A percentile compares a stretch with the other conserved stretches of the same genome.
Conservation (phyloP, 2,329 filamentous ascomycete genomes). For the Chaetomium sp. region DNA sequence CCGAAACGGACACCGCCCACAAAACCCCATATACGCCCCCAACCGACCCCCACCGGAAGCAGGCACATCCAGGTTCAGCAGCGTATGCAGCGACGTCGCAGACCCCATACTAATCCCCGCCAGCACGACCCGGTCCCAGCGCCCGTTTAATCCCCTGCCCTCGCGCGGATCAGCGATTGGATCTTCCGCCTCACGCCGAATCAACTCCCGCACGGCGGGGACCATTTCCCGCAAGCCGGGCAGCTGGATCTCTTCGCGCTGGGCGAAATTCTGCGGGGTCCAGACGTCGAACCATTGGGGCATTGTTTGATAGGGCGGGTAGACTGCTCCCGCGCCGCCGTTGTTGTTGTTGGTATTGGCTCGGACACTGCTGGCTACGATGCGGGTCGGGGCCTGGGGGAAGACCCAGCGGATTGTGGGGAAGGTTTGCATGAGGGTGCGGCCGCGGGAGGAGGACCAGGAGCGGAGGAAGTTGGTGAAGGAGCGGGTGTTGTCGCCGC, state of each 20-base stretch:
- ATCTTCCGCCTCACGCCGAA: slow-evolving; percentile 30
- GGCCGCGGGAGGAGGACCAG: slow-evolving; percentile 28
- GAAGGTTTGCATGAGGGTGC: slow-evolving; percentile 33
- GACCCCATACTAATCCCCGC: slow-evolving; percentile 43
- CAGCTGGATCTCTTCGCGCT: slow-evolving; percentile 38
- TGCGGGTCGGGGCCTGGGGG: slow-evolving; percentile 34
- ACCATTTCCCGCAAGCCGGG: slow-evolving; percentile 36
- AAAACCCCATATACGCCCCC: slow-evolving; percentile 35
- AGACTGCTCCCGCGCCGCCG: neutral
- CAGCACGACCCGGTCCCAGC: slow-evolving; percentile 35
- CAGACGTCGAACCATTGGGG: slow-evolving; percentile 47
- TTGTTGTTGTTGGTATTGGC: slow-evolving; percentile 1
- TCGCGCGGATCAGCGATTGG: no score
- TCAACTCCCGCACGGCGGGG: slow-evolving; percentile 26
- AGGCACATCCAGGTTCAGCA: slow-evolving; percentile 32
- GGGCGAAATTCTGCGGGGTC: slow-evolving; percentile 34
- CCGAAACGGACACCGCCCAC: slow-evolving; percentile 32
- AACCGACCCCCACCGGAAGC: slow-evolving; percentile 14
- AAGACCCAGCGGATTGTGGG: slow-evolving; percentile 46
- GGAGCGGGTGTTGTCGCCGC: slow-evolving; percentile 34
- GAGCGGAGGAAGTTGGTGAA: slow-evolving; percentile 29
- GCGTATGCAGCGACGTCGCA: slow-evolving; percentile 33
- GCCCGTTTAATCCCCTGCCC: slow-evolving; percentile 27
- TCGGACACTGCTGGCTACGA: slow-evolving; percentile 20
- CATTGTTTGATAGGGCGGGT: slow-evolving; percentile 15